Base-by-base conservation (phyloP, 352 stramenopile genomes). In the Peronospora belbahrii region DNA sequence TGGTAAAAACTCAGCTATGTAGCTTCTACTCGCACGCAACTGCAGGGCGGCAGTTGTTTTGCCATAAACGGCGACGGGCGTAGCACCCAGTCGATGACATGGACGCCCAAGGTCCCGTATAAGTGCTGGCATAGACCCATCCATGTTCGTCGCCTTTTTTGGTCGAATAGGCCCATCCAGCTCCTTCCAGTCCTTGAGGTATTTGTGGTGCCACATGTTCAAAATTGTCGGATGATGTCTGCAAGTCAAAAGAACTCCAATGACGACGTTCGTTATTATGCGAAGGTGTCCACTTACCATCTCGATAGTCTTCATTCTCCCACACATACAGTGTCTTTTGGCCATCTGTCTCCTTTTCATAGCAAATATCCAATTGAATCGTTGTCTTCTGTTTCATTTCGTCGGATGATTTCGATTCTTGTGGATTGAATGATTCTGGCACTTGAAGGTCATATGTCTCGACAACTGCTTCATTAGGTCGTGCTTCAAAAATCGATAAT, bases 111-210 rank as follows among this genome's bases (percentile, higher is more conserved):
- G 77, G 74, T 0, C 77, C 74, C n/a, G 66, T 74, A 58, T 77
- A 84, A 6, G 67, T 79, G 19, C 56, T 63, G 6, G 74, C 70
- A 42, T 88, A 88, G 45, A 83, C 49, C 77, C 77, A 88, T 18
- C 77, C 77, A 47, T 86, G 65, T 9, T 78, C 52, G 42, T 86
- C 77, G 39, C 73, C 72, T 20, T 74, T 77, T 47, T 74, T 67
- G 24, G 68, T 83, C 19, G 68, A 75, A 56, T 83, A 87, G 6
- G 67, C 67, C 75, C 75, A 88, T 13, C 75, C 72, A 9, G 75
- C 63, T 15, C 57, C 60, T 47, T 85, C 70, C 6, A 74, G 52
- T 9, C 63, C 62, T 9, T 74, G 56, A 3, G 70, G 75, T 24
- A 85, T 62, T 15, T 73, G 52, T 1, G 74, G 72, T 18, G 77